phyloP scores from a whole-genome alignment of 225 moss, liverwort and hornwort species.

The Polytrichum commune region DNA sequence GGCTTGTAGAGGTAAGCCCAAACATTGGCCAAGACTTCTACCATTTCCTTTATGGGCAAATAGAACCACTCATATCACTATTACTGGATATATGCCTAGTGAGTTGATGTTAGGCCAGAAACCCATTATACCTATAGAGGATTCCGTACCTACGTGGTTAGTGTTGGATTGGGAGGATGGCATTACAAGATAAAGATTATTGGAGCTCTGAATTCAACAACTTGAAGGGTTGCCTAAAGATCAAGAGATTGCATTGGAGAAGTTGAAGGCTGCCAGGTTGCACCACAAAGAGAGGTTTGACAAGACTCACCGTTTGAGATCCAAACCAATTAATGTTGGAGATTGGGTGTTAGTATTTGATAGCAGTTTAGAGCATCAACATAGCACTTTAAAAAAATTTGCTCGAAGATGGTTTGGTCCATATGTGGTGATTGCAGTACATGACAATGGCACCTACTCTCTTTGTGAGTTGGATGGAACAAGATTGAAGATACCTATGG shows the following conservation, averaged over 20 bases:
- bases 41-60: not conserved
- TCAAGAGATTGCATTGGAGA: not conserved
- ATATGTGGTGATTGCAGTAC: not conserved
- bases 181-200: no score
- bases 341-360: not conserved
- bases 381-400: not conserved
- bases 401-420: slow-evolving; percentile 1
- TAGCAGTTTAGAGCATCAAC: not conserved
- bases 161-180: not conserved
- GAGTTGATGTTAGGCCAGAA: not conserved
- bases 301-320: not conserved
- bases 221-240: not conserved
- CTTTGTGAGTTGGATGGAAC: no score
- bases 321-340: not conserved
- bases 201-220: no score
- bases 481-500: no score
- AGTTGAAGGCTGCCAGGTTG: not conserved
- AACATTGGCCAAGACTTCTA: not conserved
- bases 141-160: not conserved
- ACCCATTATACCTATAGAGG: not conserved
- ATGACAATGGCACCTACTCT: no score
- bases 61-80: not conserved
- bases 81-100: not conserved
- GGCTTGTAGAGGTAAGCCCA: not conserved
- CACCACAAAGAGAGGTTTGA: not conserved